These are phyloP conservation scores for Canavalia gladiata DNA, from an alignment of 306 rosid genomes.

Conservation along the genomic window DNA sequence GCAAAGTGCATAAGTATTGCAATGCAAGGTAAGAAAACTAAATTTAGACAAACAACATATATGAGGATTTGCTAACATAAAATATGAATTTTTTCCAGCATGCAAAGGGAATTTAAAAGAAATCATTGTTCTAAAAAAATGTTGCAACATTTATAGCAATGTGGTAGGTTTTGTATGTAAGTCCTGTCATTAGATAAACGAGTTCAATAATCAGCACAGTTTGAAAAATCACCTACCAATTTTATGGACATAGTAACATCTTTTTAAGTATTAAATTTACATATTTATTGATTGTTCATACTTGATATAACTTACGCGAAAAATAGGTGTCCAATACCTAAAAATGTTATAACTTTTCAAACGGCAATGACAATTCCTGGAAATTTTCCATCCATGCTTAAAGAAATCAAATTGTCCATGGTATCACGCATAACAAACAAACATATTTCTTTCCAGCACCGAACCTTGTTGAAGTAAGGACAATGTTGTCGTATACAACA, in stretches of 20 bases:
- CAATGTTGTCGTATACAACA: background rate
- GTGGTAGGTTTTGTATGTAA: background rate
- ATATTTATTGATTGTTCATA: background rate
- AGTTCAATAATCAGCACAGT: background rate
- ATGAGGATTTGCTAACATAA: background rate
- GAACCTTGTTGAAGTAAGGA: constrained; percentile 8
- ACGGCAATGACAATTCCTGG: background rate
- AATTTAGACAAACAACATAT: constrained; percentile 8
- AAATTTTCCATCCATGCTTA: background rate
- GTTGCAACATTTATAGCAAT: background rate
- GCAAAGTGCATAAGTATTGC: background rate
- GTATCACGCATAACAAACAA: background rate
- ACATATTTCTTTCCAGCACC: background rate
- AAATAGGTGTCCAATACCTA: background rate
- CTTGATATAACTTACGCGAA: background rate
- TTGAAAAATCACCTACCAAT: background rate
- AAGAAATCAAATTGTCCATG: background rate
- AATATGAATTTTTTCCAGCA: background rate
- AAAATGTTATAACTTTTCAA: background rate
- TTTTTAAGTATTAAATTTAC: background rate
- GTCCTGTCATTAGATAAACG: background rate
- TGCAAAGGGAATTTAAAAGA: background rate
- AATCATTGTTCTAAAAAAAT: background rate
- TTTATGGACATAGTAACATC: background rate
- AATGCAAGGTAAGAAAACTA: constrained; percentile 18